Evolutionary conservation across 768 basidiomycete genomes (phyloP), one percentile per base, ranked within the genome.

Genomic region (Rickenella mellea): DNA sequence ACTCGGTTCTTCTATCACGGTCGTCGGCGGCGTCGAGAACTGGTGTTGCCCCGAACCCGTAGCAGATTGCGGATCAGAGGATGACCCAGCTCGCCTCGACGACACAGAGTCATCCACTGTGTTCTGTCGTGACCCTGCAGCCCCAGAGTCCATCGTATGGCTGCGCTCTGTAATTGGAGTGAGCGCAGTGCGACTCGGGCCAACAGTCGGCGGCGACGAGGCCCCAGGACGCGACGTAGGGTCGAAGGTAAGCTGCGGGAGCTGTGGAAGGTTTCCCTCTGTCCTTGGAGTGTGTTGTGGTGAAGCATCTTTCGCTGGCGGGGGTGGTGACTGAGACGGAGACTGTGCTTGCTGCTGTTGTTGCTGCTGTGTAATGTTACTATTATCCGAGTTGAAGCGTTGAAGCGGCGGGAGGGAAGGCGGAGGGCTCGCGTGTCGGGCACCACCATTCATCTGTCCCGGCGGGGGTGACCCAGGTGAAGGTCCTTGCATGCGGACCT

Each of bases 121-220:
- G n/a, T n/a, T n/a, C n/a, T n/a, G n/a, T n/a, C n/a, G n/a, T n/a
- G n/a, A n/a, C 10, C 33, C 33, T 12, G 33, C 33, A 14, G 19
- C 19, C 4, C 33, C 33, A 19, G 19, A 17, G 7, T 17, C 19
- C 4, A 36, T 10, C 33, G 19, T 22, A 31, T 50, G 54, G 49
- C 61, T 66, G 12, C 59, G 51, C 54, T 88, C 85, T 2, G 77
- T 78, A 46, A 87, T 86, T 6, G 83, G 82, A 2, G 83, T 74
- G 44, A 85, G 57, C 5, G 65, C 48, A 8, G 27, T 28, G 24
- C 68, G 64, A 11, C 51, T 50, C 6, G 14, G 31, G n/a, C 30
- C 45, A 20, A 49, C 42, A 27, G 61, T 65, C 43, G 52, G 57
- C 27, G 46, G 35, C 27, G 36, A 27, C 12, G 25, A 29, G 30